A percentile compares a stretch with the other conserved stretches of the same genome.
phyloP scores from a whole-genome alignment of 306 rosid genomes.

The Citrullus colocynthis region DNA sequence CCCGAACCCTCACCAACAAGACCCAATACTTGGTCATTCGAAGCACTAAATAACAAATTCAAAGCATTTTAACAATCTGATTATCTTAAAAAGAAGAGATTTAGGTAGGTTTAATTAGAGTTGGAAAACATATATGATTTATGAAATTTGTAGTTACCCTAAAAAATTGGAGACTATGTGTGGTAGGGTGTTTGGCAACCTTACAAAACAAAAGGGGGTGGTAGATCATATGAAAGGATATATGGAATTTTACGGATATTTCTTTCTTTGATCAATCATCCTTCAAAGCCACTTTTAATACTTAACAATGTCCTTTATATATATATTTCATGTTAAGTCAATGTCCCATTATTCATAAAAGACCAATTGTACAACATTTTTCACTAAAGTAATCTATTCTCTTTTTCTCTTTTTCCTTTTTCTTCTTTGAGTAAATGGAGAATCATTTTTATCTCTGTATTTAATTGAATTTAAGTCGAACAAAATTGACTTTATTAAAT shows the following conservation, averaged over 20 bases:
- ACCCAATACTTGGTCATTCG: too few species aligned
- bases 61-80: too few species aligned
- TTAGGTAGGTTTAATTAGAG: too few species aligned
- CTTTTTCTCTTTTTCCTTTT: not conserved
- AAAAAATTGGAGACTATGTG: not conserved
- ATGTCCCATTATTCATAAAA: not conserved
- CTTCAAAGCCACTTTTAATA: not conserved
- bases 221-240: not conserved
- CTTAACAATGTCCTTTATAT: not conserved
- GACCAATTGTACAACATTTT: not conserved
- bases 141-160: not conserved
- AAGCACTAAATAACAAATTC: too few species aligned
- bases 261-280: not conserved
- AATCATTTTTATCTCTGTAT: not conserved
- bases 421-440: not conserved
- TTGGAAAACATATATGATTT: too few species aligned
- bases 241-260: not conserved
- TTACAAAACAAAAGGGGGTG: not conserved
- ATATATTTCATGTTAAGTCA: not conserved
- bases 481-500: too few species aligned
- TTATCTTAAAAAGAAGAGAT: too few species aligned
- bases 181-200: not conserved
- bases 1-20: too few species aligned
- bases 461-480: not conserved
- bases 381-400: not conserved